A percentile compares a stretch with the other conserved stretches of the same genome.
phyloP scores from a whole-genome alignment of 2,329 filamentous ascomycete genomes.

The Talaromyces sp. region DNA sequence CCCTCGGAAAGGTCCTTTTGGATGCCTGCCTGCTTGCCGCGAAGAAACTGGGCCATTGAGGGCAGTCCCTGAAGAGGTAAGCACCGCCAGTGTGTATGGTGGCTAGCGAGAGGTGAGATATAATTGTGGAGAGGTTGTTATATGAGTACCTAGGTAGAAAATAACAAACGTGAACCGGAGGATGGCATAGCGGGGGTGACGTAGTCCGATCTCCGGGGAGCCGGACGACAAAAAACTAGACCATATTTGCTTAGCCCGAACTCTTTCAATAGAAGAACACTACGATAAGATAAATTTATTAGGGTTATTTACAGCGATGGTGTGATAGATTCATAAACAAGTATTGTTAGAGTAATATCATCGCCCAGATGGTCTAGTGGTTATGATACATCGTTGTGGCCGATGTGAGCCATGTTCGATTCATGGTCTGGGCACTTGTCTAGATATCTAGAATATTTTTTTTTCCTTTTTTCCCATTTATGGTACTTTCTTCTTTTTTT shows the following conservation, averaged over 20 bases:
- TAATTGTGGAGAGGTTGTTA: background rate
- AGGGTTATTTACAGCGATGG: background rate
- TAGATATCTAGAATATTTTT: background rate
- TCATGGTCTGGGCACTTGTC: background rate
- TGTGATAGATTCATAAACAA: background rate
- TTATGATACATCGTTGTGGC: constrained; percentile 3
- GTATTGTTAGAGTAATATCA: fast-evolving
- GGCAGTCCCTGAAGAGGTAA: constrained; percentile 32
- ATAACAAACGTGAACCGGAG: background rate
- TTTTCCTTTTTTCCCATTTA: background rate
- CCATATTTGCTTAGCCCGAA: background rate
- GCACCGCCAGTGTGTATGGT: background rate
- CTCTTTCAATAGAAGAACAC: background rate
- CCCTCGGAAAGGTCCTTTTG: constrained; percentile 84
- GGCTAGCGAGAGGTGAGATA: background rate
- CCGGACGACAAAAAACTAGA: background rate
- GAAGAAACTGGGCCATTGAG: constrained; percentile 78
- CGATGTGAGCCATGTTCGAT: constrained; percentile 1
- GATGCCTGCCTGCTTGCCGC: constrained; percentile 90
- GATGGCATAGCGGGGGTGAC: background rate
- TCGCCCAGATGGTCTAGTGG: background rate
- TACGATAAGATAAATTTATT: constrained; percentile 4
- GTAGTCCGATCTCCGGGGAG: background rate
- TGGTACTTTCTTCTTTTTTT: background rate
- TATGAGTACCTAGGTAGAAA: background rate